phyloP scores from a whole-genome alignment of 805 yeast genomes.

The Komagataella kurtzmanii region DNA sequence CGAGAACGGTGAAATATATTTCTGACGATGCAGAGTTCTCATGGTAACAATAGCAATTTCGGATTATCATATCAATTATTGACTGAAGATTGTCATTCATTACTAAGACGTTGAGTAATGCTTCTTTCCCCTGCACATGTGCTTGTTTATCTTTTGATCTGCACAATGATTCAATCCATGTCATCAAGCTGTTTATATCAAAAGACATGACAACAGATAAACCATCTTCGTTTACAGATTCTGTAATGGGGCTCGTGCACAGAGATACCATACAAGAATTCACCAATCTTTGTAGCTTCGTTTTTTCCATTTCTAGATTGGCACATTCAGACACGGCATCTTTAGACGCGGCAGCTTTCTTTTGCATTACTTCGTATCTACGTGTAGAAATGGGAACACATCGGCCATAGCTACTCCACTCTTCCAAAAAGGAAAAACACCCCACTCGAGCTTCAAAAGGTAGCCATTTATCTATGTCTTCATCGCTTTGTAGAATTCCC shows the following conservation, averaged over 20 bases:
- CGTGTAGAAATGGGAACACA: conserved; percentile 45
- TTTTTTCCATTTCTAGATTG: conserved; percentile 67
- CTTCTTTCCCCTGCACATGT: conserved; percentile 52
- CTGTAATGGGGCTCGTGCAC: conserved; percentile 58
- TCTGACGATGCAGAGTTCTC: conserved; percentile 38
- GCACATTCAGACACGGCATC: conserved; percentile 46
- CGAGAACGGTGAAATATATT: conserved; percentile 59
- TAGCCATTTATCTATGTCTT: conserved; percentile 42
- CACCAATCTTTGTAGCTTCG: conserved; percentile 55
- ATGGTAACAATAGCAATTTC: conserved; percentile 57
- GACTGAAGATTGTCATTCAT: conserved; percentile 43
- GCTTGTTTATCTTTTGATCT: conserved; percentile 42
- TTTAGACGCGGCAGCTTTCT: conserved; percentile 19
- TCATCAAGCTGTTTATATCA: conserved; percentile 51
- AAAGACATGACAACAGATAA: conserved; percentile 47
- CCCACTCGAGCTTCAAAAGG: conserved; percentile 79
- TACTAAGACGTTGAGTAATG: conserved; percentile 53
- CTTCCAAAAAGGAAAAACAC: conserved; percentile 70
- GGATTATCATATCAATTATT: conserved; percentile 43
- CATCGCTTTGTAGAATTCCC: conserved; percentile 28
- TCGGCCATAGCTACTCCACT: conserved; percentile 91
- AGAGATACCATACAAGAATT: conserved; percentile 77
- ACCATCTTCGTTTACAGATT: conserved; percentile 27
- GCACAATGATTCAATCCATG: conserved; percentile 74
- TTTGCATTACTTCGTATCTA: conserved; percentile 47